Base-by-base conservation (phyloP, 2,329 filamentous ascomycete species). In the Botryosphaeria dothidea region DNA sequence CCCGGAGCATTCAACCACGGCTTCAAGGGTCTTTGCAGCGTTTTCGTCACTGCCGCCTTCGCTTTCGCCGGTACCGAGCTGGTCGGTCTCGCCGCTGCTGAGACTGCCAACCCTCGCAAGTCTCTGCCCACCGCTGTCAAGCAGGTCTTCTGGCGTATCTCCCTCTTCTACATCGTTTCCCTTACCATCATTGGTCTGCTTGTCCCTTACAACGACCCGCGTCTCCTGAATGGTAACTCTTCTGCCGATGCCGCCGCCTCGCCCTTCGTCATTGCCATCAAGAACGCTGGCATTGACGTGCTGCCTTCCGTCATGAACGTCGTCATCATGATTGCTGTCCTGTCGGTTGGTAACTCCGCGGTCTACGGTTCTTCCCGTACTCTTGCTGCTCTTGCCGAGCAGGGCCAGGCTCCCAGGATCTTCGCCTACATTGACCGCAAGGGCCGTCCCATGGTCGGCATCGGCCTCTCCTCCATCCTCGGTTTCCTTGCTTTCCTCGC, bases 111-210 rank as follows among this genome's bases (percentile, higher is more conserved):
- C 72, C 91, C 91, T 3, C 85, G 90, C 67, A 92, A 96, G 76
- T 92, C 91, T 1, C 84, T 98, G 0, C 94, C 94, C 0, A 94
- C 90, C 0, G 94, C 94, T 23, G 89, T 96, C 73, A 96, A 96
- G 79, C 93, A 97, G 78, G 93, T 97, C 46, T 97, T 97, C 79
- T 97, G 93, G 93, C 90, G 93, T 72, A 96, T 97, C 73, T 87
- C 88, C 4, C 84, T 73, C 54, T 97, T 97, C 81, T 97, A 97
- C 79, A 84, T 97, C 57, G 88, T 96, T 38, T 91, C 91, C 0
- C 84, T 97, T 11, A 87, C 88, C 5, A 81, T 97, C 3, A 88
- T 97, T 65, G 92, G 94, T 29, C 84, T 97, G 0, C 83, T 97
- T 2, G 92, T 97, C 0, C 90, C 90, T 0, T 93, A 90, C 75